Percentiles rank a stretch among this genome's conserved stretches.
Evolutionary conservation across 768 basidiomycete genomes (phyloP).

Genomic region (Terana coerulea): DNA sequence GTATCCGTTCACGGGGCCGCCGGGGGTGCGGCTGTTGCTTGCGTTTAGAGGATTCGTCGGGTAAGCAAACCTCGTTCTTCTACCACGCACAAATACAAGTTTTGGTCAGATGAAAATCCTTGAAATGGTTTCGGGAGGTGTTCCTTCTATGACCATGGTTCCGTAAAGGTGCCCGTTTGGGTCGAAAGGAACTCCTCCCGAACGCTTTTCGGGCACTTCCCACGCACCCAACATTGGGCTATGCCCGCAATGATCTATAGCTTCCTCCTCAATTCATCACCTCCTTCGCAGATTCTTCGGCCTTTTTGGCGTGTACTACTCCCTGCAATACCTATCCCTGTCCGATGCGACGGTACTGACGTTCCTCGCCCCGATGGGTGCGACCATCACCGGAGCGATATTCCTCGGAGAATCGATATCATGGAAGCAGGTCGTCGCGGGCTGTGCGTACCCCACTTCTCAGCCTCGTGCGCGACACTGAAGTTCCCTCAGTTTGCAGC

Average conservation of each 20-base stretch:
- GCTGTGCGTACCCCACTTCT: conserved; percentile 20
- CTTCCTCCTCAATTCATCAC: conserved; percentile 3
- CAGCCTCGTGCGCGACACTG: neutral
- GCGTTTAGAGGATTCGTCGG: conserved; percentile 60
- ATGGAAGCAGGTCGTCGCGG: conserved; percentile 51
- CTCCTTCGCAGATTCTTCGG: conserved; percentile 58
- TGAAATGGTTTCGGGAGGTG: no score
- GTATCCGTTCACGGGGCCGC: conserved; percentile 67
- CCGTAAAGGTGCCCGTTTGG: no score
- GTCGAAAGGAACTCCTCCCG: no score
- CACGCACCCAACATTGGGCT: neutral
- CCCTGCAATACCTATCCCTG: conserved; percentile 70
- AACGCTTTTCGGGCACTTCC: neutral
- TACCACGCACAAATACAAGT: no score
- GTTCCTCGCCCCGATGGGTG: conserved; percentile 68
- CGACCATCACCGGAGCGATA: conserved; percentile 57
- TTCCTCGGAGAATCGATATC: conserved; percentile 60
- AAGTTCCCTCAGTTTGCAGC: conserved; percentile 45
- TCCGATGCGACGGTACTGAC: conserved; percentile 77
- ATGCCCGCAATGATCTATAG: neutral
- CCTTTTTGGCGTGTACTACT: conserved; percentile 65
- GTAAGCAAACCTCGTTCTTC: conserved; percentile 28
- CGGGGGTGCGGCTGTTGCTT: conserved; percentile 57
- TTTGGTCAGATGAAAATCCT: no score
- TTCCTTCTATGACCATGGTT: no score